Conservation (phyloP, 73 alveolate species). For the Tetrahymena elliotti region DNA sequence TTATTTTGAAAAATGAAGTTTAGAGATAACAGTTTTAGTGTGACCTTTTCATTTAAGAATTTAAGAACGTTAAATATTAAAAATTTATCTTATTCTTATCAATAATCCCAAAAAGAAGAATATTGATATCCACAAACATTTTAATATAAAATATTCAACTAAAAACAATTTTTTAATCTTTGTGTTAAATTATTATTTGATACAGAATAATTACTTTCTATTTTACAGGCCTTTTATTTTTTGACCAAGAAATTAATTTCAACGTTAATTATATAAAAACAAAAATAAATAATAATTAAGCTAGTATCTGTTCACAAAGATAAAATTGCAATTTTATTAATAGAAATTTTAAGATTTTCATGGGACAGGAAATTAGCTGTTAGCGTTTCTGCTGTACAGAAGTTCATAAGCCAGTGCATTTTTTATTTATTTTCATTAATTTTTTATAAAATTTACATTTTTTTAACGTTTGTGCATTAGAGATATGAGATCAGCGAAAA, state of each 20-base stretch:
- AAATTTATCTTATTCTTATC: too few relatives aligned
- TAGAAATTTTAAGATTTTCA: too few relatives aligned
- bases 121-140: not conserved
- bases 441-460: not conserved
- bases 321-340: not conserved
- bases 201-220: not conserved
- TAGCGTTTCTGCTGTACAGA: not conserved
- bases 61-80: too few relatives aligned
- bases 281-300: not conserved
- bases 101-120: not conserved
- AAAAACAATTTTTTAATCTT: too few relatives aligned
- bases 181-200: not conserved
- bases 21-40: too few relatives aligned
- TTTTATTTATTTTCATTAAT: not conserved
- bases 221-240: not conserved
- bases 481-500: not conserved
- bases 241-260: not conserved
- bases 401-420: not conserved
- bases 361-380: not conserved
- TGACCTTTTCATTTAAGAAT: too few relatives aligned
- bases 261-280: not conserved
- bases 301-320: not conserved
- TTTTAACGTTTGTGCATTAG: not conserved
- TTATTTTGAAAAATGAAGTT: too few relatives aligned
- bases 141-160: not conserved